These are phyloP conservation scores for Candida ponderosae DNA, from an alignment of 805 yeast genomes.

Conservation along the genomic window DNA sequence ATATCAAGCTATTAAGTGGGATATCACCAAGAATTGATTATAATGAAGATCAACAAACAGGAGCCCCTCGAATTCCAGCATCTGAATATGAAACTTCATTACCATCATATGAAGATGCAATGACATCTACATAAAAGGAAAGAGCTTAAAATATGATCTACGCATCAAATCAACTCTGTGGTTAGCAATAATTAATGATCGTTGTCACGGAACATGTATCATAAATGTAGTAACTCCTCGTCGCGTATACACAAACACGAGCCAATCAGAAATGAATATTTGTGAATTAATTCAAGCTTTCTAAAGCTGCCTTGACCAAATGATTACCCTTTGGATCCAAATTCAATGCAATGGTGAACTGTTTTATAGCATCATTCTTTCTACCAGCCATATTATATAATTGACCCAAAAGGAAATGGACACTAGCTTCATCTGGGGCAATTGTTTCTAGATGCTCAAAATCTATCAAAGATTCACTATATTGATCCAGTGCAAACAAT, in stretches of 20 bases:
- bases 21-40: neutral
- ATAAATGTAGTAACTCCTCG: no score
- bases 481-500: slow-evolving; percentile 62
- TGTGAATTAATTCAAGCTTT: slow-evolving; percentile 21
- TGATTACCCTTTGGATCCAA: slow-evolving; percentile 91
- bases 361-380: slow-evolving; percentile 70
- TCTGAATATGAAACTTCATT: neutral
- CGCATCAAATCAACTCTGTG: neutral
- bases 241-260: no score
- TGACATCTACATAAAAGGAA: neutral
- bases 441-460: slow-evolving; percentile 64
- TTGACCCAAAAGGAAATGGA: slow-evolving; percentile 84
- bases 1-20: slow-evolving; percentile 4
- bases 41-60: no score
- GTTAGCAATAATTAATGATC: neutral
- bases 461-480: slow-evolving; percentile 62
- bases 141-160: neutral
- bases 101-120: slow-evolving; percentile 7
- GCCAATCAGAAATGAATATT: no score
- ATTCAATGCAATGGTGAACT: slow-evolving; percentile 82
- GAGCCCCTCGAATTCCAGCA: neutral
- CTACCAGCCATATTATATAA: slow-evolving; percentile 71
- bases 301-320: slow-evolving; percentile 78
- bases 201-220: neutral
- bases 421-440: slow-evolving; percentile 94